Percentiles rank a stretch among this genome's conserved stretches.
phyloP scores from a whole-genome alignment of 225 moss, liverwort and hornwort genomes.

The Marchantia paleacea region DNA sequence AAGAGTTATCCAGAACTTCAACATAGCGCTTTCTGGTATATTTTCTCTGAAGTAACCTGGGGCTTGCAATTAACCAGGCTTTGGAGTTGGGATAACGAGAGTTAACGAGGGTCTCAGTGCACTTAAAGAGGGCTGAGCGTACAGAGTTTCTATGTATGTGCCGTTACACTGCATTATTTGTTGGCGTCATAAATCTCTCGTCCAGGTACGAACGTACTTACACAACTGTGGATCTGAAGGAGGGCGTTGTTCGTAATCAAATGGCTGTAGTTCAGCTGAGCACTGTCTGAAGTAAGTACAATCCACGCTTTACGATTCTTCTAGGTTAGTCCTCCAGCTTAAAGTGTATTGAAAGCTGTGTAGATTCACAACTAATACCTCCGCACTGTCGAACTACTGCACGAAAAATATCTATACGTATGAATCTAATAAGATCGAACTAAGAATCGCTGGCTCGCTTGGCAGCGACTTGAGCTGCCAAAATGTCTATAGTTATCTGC shows the following conservation, averaged over 20 bases:
- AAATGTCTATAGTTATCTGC: background rate
- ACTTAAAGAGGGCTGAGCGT: no score
- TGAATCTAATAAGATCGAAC: no score
- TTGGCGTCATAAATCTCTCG: background rate
- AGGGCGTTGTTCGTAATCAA: background rate
- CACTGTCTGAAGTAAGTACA: slow-evolving; percentile 10
- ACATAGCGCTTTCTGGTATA: no score
- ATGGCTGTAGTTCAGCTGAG: background rate
- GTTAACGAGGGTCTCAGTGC: no score
- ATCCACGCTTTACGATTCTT: background rate
- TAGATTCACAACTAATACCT: background rate
- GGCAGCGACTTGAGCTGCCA: background rate
- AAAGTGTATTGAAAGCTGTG: background rate
- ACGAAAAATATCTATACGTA: background rate
- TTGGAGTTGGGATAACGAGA: no score
- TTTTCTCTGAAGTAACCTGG: no score
- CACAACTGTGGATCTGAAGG: background rate
- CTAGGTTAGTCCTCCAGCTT: background rate
- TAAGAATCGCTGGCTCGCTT: background rate
- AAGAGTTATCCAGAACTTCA: no score
- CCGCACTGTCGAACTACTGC: background rate
- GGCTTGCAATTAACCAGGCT: no score
- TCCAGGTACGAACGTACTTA: slow-evolving; percentile 7
- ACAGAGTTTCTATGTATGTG: background rate
- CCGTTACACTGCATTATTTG: slow-evolving; percentile 13